These are phyloP conservation scores for Cutaneotrichosporon curvatum DNA, from an alignment of 1,284 basidiomycete genomes.

Conservation along the genomic window DNA sequence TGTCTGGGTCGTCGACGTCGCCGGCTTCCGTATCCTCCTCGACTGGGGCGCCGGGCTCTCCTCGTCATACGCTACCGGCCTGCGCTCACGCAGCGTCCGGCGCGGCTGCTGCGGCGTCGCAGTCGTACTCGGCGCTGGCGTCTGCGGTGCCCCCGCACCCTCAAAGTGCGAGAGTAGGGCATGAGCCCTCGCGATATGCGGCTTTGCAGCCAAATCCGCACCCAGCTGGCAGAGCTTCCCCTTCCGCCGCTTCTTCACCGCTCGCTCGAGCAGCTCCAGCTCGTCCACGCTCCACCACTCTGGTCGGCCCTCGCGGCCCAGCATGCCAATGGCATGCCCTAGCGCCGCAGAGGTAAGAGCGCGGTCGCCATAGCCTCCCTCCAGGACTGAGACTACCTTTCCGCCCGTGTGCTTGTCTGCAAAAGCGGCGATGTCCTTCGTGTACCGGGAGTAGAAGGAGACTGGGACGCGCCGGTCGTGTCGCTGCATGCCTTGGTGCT, in stretches of 20 bases:
- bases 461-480: conserved; percentile 82
- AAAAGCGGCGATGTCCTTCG: conserved; percentile 62
- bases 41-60: conserved; percentile 8
- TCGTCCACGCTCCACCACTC: conserved; percentile 66
- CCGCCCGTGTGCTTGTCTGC: conserved; percentile 63
- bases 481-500: conserved; percentile 83
- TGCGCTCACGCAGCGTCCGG: conserved; percentile 16
- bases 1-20: not conserved
- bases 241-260: conserved; percentile 50
- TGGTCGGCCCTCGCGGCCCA: conserved; percentile 48
- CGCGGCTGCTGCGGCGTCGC: conserved; percentile 14
- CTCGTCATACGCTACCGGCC: not conserved
- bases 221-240: conserved; percentile 50
- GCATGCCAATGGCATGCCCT: conserved; percentile 68
- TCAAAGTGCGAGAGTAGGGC: conserved; percentile 50
- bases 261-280: conserved; percentile 63
- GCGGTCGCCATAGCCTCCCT: conserved; percentile 90
- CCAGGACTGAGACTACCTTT: conserved; percentile 76
- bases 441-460: conserved; percentile 79
- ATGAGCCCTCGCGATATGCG: conserved; percentile 56
- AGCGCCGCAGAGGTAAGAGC: conserved; percentile 73
- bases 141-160: conserved; percentile 9
- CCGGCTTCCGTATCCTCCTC: not conserved
- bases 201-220: conserved; percentile 50
- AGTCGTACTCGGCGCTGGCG: conserved; percentile 3